A percentile compares a stretch with the other conserved stretches of the same genome.
Conservation (phyloP, 78 protist genomes). For the Fonticula alba region DNA sequence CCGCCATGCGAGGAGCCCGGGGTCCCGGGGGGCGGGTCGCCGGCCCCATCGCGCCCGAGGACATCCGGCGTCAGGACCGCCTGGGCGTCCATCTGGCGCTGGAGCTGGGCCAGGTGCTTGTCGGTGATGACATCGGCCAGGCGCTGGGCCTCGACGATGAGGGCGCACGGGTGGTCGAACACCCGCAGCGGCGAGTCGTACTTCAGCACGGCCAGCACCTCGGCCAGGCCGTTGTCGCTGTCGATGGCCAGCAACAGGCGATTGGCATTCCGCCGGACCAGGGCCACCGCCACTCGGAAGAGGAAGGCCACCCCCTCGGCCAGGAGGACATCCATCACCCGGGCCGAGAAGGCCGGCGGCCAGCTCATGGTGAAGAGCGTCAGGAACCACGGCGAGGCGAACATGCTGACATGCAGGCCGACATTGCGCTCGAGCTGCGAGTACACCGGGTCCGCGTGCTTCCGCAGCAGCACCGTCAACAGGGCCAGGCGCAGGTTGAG, state of each 20-base stretch:
- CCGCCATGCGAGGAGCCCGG: no score
- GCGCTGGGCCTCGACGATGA: no score
- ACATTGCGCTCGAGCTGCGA: not conserved
- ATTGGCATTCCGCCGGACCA: not conserved
- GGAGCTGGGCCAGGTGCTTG: no score
- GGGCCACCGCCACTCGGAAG: constrained; percentile 10
- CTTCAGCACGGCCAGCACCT: not conserved
- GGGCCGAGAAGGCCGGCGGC: not conserved
- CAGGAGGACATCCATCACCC: constrained; percentile 20
- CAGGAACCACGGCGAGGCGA: constrained; percentile 30
- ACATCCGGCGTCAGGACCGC: no score
- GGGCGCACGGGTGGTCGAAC: no score
- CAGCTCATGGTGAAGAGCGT: constrained; percentile 3
- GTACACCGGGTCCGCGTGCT: no score
- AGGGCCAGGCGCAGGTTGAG: not conserved
- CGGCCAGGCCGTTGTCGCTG: not conserved
- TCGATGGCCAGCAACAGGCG: no score
- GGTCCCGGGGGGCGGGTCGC: no score
- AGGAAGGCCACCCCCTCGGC: constrained; percentile 16
- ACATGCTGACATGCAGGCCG: not conserved
- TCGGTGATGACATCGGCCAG: no score
- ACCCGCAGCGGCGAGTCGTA: no score
- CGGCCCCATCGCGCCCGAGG: no score
- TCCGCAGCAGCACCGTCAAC: not conserved
- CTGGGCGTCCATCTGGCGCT: no score